Base-by-base conservation (phyloP, 2,329 filamentous ascomycete species). In the Aspergillus ochraceoroseus region DNA sequence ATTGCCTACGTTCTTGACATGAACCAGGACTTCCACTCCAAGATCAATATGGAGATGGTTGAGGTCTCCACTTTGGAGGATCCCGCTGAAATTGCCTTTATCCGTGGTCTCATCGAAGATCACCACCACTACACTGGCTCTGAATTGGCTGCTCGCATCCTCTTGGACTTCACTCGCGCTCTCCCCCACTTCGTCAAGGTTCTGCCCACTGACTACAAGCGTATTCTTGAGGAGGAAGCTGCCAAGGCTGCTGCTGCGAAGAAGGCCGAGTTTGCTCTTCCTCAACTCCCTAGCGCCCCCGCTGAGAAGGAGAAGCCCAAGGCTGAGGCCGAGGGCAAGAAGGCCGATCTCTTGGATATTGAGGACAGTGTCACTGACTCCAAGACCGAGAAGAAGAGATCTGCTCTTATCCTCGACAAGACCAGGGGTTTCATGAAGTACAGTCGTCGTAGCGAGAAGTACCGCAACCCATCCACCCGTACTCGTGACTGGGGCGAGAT, bases 351-450 rank as follows among this genome's bases (percentile, higher is more conserved):
- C 64, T 74, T 85, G 29, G 89, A 96, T 58, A 90, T 96, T 42
- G 90, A 96, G 61, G 90, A 95, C 70, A 90, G 86, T 47, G 75
- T 96, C 37, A 82, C 81, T 9, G 88, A 95, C 65, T 79, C 78
- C 26, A 85, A 85, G 54, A 82, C 81, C 1, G 88, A 95, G 71
- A 94, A 95, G 75, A 84, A 84, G 73, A 88, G 90, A 66, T 83
- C 83, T 37, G 86, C 88, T 4, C 75, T 95, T 13, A 87, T 95
- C 5, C 79, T 96, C n/a, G 89, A 96, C 73, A 96, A 96, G 79
- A 96, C 90, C 1, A 82, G 82, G 55, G 90, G 90, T 19, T 96
- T 96, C 75, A 95, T 94, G 87, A 92, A 94, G 69, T 96, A 95
- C 71, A 79, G 85, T 63, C 86, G 90, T 39, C 86, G 88, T 43